These are phyloP conservation scores for Trichoderma simmonsii DNA, from an alignment of 2,329 filamentous ascomycete genomes.

Conservation along the genomic window DNA sequence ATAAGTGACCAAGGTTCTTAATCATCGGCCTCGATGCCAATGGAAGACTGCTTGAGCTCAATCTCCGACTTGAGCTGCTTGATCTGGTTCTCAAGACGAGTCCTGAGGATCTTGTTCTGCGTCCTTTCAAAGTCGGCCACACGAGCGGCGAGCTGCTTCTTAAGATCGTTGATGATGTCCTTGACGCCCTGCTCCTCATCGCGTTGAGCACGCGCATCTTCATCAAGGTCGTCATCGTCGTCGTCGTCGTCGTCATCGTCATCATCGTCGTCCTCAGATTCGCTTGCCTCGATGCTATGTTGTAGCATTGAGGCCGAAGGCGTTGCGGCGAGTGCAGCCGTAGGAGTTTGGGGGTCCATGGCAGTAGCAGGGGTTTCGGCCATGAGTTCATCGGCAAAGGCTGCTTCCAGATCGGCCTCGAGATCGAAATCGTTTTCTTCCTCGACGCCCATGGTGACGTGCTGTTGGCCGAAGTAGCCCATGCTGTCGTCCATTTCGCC, in stretches of 20 bases:
- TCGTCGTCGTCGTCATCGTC: constrained; percentile 39
- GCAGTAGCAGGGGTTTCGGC: constrained; percentile 43
- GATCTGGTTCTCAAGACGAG: constrained; percentile 49
- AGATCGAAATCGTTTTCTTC: constrained; percentile 50
- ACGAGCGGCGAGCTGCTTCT: constrained; percentile 47
- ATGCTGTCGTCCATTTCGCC: constrained; percentile 47
- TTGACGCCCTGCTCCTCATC: constrained; percentile 54
- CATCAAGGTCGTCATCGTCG: constrained; percentile 52
- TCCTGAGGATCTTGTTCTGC: constrained; percentile 47
- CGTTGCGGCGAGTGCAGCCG: constrained; percentile 43
- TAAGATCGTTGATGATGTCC: constrained; percentile 52
- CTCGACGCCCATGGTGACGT: constrained; percentile 29
- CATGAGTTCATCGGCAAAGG: constrained; percentile 44
- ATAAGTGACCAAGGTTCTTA: constrained; percentile 18
- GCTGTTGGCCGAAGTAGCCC: constrained; percentile 37
- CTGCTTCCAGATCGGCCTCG: constrained; percentile 54
- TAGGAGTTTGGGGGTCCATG: constrained; percentile 45
- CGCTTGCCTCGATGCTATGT: constrained; percentile 43
- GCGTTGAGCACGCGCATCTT: constrained; percentile 48
- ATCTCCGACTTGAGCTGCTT: constrained; percentile 45
- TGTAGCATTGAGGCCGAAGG: constrained; percentile 40
- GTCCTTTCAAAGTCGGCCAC: constrained; percentile 44
- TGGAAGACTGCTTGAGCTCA: constrained; percentile 44
- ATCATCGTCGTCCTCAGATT: constrained; percentile 41
- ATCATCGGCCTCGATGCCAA: constrained; percentile 40